A percentile compares a stretch with the other conserved stretches of the same genome.
Evolutionary conservation across 306 rosid genomes (phyloP).

Genomic region (Glycyrrhiza uralensis): DNA sequence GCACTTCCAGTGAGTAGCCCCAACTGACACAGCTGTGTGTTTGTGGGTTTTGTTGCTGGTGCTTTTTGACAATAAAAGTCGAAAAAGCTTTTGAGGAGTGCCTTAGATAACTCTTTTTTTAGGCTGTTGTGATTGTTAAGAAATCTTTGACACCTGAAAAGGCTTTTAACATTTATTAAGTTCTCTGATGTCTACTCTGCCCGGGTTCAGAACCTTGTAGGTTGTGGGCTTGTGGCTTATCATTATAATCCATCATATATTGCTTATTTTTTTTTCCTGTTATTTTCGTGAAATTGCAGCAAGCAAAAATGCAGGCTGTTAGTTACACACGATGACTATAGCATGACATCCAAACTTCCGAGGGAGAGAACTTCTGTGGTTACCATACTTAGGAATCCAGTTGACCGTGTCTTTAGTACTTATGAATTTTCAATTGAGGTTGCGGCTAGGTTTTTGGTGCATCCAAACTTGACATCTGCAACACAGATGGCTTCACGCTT

Average conservation of each 20-base stretch:
- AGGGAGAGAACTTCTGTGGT: constrained; percentile 82
- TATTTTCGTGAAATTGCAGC: constrained; percentile 45
- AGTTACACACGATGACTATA: constrained; percentile 94
- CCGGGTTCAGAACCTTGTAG: background rate
- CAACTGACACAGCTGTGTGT: background rate
- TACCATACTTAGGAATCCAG: constrained; percentile 93
- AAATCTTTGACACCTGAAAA: background rate
- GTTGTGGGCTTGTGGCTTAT: constrained; percentile 2
- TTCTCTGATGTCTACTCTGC: background rate
- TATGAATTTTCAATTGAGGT: constrained; percentile 96
- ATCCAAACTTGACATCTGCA: constrained; percentile 92
- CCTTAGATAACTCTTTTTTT: constrained; percentile 6
- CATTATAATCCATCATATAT: background rate
- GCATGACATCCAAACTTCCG: constrained; percentile 86
- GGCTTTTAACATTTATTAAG: background rate
- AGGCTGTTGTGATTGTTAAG: constrained; percentile 3
- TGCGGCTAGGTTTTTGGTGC: constrained; percentile 95
- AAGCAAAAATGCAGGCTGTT: constrained; percentile 74
- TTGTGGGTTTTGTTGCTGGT: background rate
- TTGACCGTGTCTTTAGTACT: constrained; percentile 86
- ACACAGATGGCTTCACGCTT: constrained; percentile 62
- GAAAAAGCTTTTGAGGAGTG: constrained; percentile 11
- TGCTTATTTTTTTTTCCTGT: constrained; percentile 20
- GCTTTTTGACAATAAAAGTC: constrained; percentile 2
- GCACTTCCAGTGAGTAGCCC: background rate